Base-by-base conservation (phyloP, 176 grass and related monocot genomes). In the Eragrostis curvula region DNA sequence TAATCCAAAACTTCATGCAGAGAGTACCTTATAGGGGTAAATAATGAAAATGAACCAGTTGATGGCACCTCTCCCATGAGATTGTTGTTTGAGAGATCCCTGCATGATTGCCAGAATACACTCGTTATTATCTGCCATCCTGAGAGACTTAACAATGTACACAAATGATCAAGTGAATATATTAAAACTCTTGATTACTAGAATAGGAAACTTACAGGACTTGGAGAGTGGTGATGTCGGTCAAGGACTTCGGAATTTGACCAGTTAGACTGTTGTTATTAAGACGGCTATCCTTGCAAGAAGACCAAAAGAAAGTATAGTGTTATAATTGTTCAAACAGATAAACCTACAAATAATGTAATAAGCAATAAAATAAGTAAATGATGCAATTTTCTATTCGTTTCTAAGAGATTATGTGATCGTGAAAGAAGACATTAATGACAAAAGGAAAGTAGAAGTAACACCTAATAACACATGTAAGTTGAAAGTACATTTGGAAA, bases 21-120 rank as follows among this genome's bases (percentile, higher is more conserved):
- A 71, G 17, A 59, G 41, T 83, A 96, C 90, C 93, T 92, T 67
- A 96, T 96, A 74, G 93, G 93, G 29, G 93, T 96, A 69, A 96
- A 96, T n/a, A 71, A 71, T 77, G 83, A 72, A 89, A 96, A 92
- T 24, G 93, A 92, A 47, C 93, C 90, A 66, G 72, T 92, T 59
- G 90, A 90, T 9, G 93, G 93, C 80, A 96, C 90, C 39, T 39
- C 27, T 81, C 90, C 93, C 15, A 88, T 88, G 28, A 92, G 88
- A 81, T 90, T 81, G 45, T 96, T 96, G 40, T 67, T 96, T 81
- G 93, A 96, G 64, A 96, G 83, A 92, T 96, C 93, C 79, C 93
- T 96, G 71, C 50, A 81, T 14, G n/a, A 69, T 87, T 88, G 15
- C 63, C 43, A 44, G 16, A 74, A 82, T 41, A 62, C 16, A 86